Percentiles rank a stretch among this genome's conserved stretches.
phyloP scores from a whole-genome alignment of 176 grass and related monocot species.

The Neostapfia colusana region DNA sequence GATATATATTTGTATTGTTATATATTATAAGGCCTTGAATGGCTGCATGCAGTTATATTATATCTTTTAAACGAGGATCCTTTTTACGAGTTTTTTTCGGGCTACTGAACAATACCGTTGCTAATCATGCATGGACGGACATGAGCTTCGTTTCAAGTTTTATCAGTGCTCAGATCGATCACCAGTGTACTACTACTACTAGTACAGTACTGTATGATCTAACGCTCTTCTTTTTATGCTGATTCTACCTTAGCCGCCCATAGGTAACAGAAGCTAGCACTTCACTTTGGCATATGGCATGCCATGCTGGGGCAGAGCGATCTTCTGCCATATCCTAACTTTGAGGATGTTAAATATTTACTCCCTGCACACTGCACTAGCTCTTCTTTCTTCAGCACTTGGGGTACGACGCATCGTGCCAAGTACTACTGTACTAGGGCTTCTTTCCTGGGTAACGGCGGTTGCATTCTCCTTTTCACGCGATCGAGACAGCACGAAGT shows the following conservation, averaged over 20 bases:
- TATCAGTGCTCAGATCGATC: neutral
- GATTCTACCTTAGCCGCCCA: conserved; percentile 29
- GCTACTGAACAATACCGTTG: too few species aligned
- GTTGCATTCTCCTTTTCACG: conserved; percentile 9
- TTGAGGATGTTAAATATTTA: conserved; percentile 25
- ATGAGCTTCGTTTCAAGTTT: neutral
- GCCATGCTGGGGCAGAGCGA: neutral
- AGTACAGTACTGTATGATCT: neutral
- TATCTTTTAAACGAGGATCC: neutral
- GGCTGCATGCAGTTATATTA: neutral
- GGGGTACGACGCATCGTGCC: neutral
- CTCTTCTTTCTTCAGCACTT: neutral
- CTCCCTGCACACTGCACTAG: neutral
- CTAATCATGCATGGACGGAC: neutral
- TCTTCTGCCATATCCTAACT: conserved; percentile 17
- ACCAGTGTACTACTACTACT: neutral
- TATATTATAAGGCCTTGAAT: neutral
- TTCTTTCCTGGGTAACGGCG: neutral
- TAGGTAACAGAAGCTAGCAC: conserved; percentile 1
- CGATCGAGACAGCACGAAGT: neutral
- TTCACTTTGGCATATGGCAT: conserved; percentile 17
- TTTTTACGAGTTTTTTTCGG: too few species aligned
- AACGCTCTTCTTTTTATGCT: conserved; percentile 34
- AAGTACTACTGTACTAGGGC: too few species aligned
- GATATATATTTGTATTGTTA: neutral